A percentile compares a stretch with the other conserved stretches of the same genome.
These are phyloP conservation scores for Hypoxylon sp. DNA, from an alignment of 2,329 filamentous ascomycete genomes.

Conservation along the genomic window DNA sequence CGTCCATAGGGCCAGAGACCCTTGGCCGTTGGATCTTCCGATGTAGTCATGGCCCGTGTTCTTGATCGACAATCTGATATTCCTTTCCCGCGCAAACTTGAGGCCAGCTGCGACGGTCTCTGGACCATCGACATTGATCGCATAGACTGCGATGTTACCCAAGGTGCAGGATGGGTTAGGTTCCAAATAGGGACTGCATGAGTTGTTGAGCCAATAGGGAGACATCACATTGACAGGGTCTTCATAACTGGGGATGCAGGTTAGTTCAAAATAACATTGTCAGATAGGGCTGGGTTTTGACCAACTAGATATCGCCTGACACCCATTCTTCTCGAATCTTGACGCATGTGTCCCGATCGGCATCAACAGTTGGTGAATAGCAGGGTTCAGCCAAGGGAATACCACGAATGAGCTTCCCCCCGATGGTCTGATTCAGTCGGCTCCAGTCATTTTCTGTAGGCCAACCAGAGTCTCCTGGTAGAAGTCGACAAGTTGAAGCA, in stretches of 20 bases:
- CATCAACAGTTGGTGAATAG: slow-evolving; percentile 2
- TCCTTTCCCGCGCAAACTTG: slow-evolving; percentile 37
- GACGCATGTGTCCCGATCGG: slow-evolving; percentile 38
- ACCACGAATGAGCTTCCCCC: slow-evolving; percentile 6
- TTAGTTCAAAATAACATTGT: neutral
- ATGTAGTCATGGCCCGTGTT: slow-evolving; percentile 53
- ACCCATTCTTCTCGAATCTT: slow-evolving; percentile 48
- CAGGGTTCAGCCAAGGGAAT: slow-evolving; percentile 6
- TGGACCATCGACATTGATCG: slow-evolving; percentile 24
- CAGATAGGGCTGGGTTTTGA: slow-evolving; percentile 55
- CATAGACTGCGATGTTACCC: slow-evolving; percentile 35
- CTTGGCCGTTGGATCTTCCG: slow-evolving; percentile 51
- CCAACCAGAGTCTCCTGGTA: slow-evolving; percentile 33
- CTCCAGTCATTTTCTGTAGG: slow-evolving; percentile 9
- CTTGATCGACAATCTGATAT: slow-evolving; percentile 42
- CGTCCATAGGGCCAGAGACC: slow-evolving; percentile 53
- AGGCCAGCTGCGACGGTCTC: slow-evolving; percentile 25
- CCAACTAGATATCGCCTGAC: neutral
- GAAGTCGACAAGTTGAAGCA: slow-evolving; percentile 8
- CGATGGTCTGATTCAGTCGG: slow-evolving; percentile 2
- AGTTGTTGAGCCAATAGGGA: slow-evolving; percentile 41
- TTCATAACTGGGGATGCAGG: slow-evolving; percentile 8
- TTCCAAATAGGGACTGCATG: slow-evolving; percentile 38
- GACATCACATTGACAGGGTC: slow-evolving; percentile 41
- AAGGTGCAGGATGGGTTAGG: slow-evolving; percentile 19